A percentile compares a stretch with the other conserved stretches of the same genome.
Evolutionary conservation across 2,329 filamentous ascomycete genomes (phyloP).

Genomic region (Cladophialophora yegresii): DNA sequence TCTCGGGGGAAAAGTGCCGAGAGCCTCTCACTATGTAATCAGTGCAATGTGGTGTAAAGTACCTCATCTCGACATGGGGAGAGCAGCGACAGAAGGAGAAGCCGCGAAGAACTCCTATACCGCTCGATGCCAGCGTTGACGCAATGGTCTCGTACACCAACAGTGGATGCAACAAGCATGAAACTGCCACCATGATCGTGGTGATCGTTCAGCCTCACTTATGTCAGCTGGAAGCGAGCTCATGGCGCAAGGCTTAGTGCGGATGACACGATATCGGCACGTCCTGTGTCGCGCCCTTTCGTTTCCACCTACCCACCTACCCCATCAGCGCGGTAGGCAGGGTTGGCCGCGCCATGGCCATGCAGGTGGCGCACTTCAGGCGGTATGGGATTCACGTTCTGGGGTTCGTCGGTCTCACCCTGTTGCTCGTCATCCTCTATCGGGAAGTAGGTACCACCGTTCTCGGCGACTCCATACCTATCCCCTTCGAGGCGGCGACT

Average conservation of each 20-base stretch:
- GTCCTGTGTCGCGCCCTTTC: neutral
- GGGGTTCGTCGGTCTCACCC: slow-evolving; percentile 1
- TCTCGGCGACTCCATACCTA: slow-evolving; percentile 12
- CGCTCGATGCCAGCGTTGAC: neutral
- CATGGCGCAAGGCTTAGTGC: slow-evolving; percentile 3
- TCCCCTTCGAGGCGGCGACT: neutral
- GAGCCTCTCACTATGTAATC: neutral
- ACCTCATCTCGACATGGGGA: neutral
- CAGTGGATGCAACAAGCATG: too few relatives aligned
- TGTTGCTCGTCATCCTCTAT: slow-evolving; percentile 8
- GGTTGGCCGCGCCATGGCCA: slow-evolving; percentile 6
- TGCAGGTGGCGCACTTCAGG: slow-evolving; percentile 3
- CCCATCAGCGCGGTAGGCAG: neutral
- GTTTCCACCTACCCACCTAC: neutral
- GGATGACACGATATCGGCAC: slow-evolving; percentile 3
- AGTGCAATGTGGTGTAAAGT: neutral
- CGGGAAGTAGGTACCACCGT: neutral
- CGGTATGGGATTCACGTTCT: slow-evolving; percentile 1
- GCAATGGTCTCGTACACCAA: too few relatives aligned
- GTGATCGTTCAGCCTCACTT: slow-evolving; percentile 4
- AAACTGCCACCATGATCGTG: neutral
- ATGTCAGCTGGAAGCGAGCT: neutral
- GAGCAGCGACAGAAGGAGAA: neutral
- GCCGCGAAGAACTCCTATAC: neutral
- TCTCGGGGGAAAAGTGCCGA: neutral